These are phyloP conservation scores for Camellia granthamiana DNA, from an alignment of 148 eudicot species.

Conservation along the genomic window DNA sequence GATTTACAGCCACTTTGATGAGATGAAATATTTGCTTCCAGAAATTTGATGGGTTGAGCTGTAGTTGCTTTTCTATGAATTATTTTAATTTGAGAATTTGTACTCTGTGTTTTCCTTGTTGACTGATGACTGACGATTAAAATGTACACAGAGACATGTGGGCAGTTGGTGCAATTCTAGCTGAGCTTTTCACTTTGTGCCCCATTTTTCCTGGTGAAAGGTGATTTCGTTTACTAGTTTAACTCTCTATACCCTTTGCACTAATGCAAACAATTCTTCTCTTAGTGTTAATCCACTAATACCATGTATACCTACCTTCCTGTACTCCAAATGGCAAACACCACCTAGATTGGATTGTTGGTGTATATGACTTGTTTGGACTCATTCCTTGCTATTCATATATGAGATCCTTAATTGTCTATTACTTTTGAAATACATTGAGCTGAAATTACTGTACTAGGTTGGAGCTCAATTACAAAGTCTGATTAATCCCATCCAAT, in stretches of 20 bases:
- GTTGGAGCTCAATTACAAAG: background rate
- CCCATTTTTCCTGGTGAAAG: conserved; percentile 96
- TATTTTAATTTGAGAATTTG: background rate
- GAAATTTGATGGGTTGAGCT: conserved; percentile 7
- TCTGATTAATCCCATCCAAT: background rate
- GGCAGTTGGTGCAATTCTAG: conserved; percentile 96
- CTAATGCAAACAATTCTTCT: background rate
- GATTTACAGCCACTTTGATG: background rate
- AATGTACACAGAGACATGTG: conserved; percentile 73
- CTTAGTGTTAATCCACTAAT: background rate
- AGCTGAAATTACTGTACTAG: background rate
- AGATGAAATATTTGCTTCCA: background rate
- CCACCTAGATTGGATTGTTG: conserved; percentile 6
- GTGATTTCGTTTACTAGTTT: conserved; percentile 30
- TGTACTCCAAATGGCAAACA: background rate
- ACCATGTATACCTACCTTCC: background rate
- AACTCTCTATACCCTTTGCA: background rate
- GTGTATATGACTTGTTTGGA: background rate
- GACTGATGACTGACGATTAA: conserved; percentile 14
- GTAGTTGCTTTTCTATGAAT: background rate
- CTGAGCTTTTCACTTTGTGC: conserved; percentile 76
- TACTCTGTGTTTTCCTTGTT: conserved; percentile 3
- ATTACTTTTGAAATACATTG: background rate
- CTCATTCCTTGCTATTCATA: background rate
- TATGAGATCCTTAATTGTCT: background rate